Evolutionary conservation across 148 eudicot species (phyloP).

Genomic region (Polygonum maritimum): DNA sequence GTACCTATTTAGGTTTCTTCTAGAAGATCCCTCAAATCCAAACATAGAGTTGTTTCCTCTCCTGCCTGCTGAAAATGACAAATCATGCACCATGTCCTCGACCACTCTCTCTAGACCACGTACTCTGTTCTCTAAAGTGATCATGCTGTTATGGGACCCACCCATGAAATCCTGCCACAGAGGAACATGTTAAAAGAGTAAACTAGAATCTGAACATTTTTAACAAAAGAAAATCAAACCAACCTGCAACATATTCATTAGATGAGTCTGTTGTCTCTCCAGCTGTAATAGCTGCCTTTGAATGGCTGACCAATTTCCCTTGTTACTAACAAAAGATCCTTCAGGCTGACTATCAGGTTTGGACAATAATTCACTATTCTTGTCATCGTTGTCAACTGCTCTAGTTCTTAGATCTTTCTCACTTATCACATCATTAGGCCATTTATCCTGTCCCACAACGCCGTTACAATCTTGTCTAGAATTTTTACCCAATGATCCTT

Average conservation of each 20-base stretch:
- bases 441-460: not conserved
- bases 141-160: slow-evolving; percentile 91
- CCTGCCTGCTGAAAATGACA: slow-evolving; percentile 59
- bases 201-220: not conserved
- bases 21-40: slow-evolving; percentile 67
- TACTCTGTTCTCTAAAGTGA: slow-evolving; percentile 84
- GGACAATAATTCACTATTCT: slow-evolving; percentile 16
- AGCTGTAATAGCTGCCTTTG: slow-evolving; percentile 79
- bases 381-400: slow-evolving; percentile 27
- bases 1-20: slow-evolving; percentile 49
- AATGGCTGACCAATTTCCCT: slow-evolving; percentile 84
- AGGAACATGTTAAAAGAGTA: not conserved
- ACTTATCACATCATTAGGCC: slow-evolving; percentile 24
- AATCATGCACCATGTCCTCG: slow-evolving; percentile 90
- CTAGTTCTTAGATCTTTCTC: slow-evolving; percentile 32
- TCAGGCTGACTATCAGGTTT: slow-evolving; percentile 43
- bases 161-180: slow-evolving; percentile 85
- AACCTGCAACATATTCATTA: slow-evolving; percentile 97
- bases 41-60: slow-evolving; percentile 38
- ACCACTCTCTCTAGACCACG: slow-evolving; percentile 91
- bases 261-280: slow-evolving; percentile 87
- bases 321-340: slow-evolving; percentile 45
- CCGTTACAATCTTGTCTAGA: not conserved
- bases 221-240: slow-evolving; percentile 12
- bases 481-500: not conserved